phyloP scores from a whole-genome alignment of 352 stramenopile genomes.

The Halophytophthora polymorphica region DNA sequence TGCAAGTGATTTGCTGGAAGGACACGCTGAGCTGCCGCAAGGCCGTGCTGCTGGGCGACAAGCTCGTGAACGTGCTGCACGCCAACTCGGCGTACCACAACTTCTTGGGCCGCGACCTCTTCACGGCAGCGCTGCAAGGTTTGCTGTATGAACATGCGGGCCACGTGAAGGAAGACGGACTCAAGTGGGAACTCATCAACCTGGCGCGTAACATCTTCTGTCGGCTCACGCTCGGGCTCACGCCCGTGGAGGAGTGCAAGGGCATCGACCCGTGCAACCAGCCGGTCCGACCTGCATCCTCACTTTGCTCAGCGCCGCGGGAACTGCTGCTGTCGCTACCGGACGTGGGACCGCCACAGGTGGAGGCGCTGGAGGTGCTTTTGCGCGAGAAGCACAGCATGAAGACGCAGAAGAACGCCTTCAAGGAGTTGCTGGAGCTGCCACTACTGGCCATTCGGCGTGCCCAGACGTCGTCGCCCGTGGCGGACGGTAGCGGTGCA shows the following conservation, averaged over 20 bases:
- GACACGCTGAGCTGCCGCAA: conserved; percentile 70
- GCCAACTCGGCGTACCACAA: conserved; percentile 30
- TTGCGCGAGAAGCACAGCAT: conserved; percentile 72
- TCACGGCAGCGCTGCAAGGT: conserved; percentile 49
- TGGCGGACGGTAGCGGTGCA: conserved; percentile 21
- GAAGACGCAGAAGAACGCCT: conserved; percentile 81
- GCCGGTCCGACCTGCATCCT: conserved; percentile 37
- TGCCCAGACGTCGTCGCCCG: conserved; percentile 37
- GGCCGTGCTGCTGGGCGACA: conserved; percentile 54
- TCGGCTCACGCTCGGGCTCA: conserved; percentile 53
- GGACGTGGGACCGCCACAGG: conserved; percentile 31
- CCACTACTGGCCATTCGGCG: conserved; percentile 51
- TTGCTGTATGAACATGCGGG: conserved; percentile 56
- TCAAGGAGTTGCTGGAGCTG: conserved; percentile 76
- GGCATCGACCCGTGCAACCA: conserved; percentile 81
- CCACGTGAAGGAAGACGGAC: conserved; percentile 72
- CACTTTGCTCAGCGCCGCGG: conserved; percentile 43
- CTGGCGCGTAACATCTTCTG: conserved; percentile 83
- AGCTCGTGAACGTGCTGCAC: conserved; percentile 60
- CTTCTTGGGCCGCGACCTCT: conserved; percentile 59
- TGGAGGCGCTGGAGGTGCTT: conserved; percentile 49
- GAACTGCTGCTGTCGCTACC: conserved; percentile 61
- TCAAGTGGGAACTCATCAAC: conserved; percentile 86
- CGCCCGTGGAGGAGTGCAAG: conserved; percentile 77
- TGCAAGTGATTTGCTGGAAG: conserved; percentile 68